Evolutionary conservation across 176 grass and related monocot species (phyloP).

Genomic region (Musa acuminata): DNA sequence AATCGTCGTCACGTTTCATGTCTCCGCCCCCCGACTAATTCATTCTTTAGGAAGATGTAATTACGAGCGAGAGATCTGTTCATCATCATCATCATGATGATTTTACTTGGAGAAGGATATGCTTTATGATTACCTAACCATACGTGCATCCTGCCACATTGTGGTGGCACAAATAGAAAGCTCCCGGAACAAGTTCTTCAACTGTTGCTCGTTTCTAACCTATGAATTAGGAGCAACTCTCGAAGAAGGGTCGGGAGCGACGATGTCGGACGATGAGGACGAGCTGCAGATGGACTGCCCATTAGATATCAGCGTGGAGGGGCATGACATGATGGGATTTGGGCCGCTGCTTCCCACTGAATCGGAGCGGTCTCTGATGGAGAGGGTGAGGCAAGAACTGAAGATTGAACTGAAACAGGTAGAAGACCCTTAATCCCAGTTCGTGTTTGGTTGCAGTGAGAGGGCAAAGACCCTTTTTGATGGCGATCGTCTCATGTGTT

Average conservation of each 20-base stretch:
- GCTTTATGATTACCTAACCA: too few relatives aligned
- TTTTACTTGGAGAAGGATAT: too few relatives aligned
- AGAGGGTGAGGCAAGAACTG: constrained; percentile 89
- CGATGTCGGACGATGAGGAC: constrained; percentile 98
- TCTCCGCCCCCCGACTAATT: background rate
- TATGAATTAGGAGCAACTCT: constrained; percentile 36
- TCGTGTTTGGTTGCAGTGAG: background rate
- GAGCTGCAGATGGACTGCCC: constrained; percentile 43
- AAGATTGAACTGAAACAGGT: constrained; percentile 98
- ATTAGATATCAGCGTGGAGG: constrained; percentile 63
- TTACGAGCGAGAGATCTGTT: background rate
- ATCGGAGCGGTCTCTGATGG: constrained; percentile 89
- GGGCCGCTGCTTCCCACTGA: constrained; percentile 85
- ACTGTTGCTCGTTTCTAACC: too few relatives aligned
- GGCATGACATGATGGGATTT: constrained; percentile 93
- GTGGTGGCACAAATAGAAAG: too few relatives aligned
- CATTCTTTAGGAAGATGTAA: background rate
- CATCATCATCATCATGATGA: too few relatives aligned
- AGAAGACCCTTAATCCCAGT: background rate
- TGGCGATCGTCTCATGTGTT: background rate
- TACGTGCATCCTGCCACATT: too few relatives aligned
- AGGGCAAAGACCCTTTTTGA: too few relatives aligned
- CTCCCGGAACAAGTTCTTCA: too few relatives aligned
- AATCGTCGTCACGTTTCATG: constrained; percentile 1
- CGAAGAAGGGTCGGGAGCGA: constrained; percentile 75